Evolutionary conservation across 192 early-diverging fungal genomes (phyloP).

Genomic region (Coemansia sp.): DNA sequence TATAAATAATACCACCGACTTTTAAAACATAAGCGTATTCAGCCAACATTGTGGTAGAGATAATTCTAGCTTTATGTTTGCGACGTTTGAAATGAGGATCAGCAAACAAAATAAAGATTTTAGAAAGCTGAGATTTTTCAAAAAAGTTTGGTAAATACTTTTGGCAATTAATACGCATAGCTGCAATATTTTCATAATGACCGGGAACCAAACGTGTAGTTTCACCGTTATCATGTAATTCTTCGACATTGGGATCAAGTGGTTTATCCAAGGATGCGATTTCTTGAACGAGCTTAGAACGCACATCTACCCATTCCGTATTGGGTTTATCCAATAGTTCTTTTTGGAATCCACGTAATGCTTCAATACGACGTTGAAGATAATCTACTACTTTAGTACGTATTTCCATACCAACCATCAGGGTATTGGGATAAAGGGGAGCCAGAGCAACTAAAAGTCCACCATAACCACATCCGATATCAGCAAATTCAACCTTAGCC

Average conservation of each 20-base stretch:
- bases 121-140: conserved; percentile 88
- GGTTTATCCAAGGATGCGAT: conserved; percentile 16
- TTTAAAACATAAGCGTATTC: conserved; percentile 97
- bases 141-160: conserved; percentile 99
- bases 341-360: conserved; percentile 64
- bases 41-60: conserved; percentile 79
- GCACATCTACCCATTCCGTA: conserved; percentile 47
- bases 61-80: conserved; percentile 98
- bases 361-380: conserved; percentile 84
- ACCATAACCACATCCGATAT: conserved; percentile 98
- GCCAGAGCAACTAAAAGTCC: conserved; percentile 84
- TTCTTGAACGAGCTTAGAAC: conserved; percentile 38
- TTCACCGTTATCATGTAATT: conserved; percentile 49
- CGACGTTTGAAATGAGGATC: conserved; percentile 99
- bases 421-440: conserved; percentile 84
- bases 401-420: conserved; percentile 99
- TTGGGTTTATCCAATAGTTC: conserved; percentile 13
- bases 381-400: conserved; percentile 93
- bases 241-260: conserved; percentile 14
- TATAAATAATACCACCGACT: conserved; percentile 89
- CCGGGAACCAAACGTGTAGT: conserved; percentile 52
- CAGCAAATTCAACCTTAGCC: conserved; percentile 85
- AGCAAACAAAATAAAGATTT: conserved; percentile 97
- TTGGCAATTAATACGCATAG: conserved; percentile 98
- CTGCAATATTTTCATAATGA: conserved; percentile 93